These are phyloP conservation scores for Ilyonectria robusta DNA, from an alignment of 2,329 filamentous ascomycete species.

Conservation along the genomic window DNA sequence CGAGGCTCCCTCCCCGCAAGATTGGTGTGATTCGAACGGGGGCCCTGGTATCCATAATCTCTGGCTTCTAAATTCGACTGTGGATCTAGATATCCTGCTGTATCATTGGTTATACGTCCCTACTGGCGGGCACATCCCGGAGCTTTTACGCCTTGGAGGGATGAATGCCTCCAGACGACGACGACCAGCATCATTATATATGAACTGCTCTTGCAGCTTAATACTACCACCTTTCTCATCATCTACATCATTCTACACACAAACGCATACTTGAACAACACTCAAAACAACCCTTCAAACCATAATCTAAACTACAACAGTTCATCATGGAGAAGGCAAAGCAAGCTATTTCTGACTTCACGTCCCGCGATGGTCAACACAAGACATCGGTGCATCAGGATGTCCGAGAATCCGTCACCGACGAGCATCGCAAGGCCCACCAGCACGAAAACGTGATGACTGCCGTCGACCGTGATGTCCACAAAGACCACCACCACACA, in stretches of 20 bases:
- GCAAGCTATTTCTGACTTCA: conserved; percentile 72
- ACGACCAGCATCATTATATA: neutral
- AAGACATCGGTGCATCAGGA: conserved; percentile 80
- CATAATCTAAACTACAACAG: neutral
- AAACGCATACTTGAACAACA: neutral
- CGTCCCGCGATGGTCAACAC: conserved; percentile 73
- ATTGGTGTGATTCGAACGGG: neutral
- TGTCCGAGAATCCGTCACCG: conserved; percentile 70
- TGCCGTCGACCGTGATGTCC: conserved; percentile 77
- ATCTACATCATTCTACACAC: neutral
- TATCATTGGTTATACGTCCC: neutral
- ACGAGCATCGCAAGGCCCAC: conserved; percentile 73
- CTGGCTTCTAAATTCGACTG: neutral
- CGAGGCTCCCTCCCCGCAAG: neutral
- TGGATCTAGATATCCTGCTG: neutral
- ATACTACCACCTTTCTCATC: too few relatives aligned
- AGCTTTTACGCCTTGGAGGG: neutral
- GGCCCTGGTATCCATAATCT: neutral
- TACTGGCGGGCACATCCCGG: neutral
- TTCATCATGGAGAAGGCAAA: conserved; percentile 75
- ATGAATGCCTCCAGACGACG: neutral
- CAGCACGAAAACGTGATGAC: conserved; percentile 73
- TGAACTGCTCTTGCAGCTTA: neutral
- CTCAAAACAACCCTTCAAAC: neutral
- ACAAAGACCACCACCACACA: conserved; percentile 81